phyloP scores from a whole-genome alignment of 129 eudicot genomes.

The Centella asiatica region DNA sequence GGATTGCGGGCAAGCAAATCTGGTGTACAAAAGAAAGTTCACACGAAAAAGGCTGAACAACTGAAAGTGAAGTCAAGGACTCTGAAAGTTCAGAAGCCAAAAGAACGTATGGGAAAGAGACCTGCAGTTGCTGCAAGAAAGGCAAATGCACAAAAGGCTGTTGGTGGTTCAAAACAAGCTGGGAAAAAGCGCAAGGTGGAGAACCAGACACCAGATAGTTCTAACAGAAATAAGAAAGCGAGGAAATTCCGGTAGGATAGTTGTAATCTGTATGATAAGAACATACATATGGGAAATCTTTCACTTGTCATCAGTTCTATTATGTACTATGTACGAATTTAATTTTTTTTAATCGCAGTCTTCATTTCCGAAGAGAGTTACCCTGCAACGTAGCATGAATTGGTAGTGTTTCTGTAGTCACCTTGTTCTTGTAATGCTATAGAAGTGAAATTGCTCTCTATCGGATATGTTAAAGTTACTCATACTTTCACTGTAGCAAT shows the following conservation, averaged over 20 bases:
- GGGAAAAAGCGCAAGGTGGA: conserved; percentile 41
- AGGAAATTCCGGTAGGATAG: conserved; percentile 20
- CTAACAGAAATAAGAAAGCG: conserved; percentile 30
- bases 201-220: conserved; percentile 34
- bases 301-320: background rate
- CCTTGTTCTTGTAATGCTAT: too few relatives aligned
- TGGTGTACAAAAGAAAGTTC: conserved; percentile 31
- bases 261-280: background rate
- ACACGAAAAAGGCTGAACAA: conserved; percentile 1
- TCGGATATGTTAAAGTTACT: too few relatives aligned
- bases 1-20: conserved; percentile 55
- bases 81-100: conserved; percentile 9
- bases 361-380: background rate
- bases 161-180: conserved; percentile 18
- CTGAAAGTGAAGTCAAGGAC: conserved; percentile 5
- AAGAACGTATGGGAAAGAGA: conserved; percentile 26
- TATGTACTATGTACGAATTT: background rate
- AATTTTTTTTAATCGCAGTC: background rate
- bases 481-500: too few relatives aligned
- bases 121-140: conserved; percentile 62
- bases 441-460: too few relatives aligned
- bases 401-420: background rate
- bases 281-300: background rate
- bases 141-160: conserved; percentile 25
- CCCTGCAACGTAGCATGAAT: background rate